Evolutionary conservation across 768 basidiomycete genomes (phyloP), one percentile per base, ranked within the genome.

Genomic region (Kwoniella dendrophila): DNA sequence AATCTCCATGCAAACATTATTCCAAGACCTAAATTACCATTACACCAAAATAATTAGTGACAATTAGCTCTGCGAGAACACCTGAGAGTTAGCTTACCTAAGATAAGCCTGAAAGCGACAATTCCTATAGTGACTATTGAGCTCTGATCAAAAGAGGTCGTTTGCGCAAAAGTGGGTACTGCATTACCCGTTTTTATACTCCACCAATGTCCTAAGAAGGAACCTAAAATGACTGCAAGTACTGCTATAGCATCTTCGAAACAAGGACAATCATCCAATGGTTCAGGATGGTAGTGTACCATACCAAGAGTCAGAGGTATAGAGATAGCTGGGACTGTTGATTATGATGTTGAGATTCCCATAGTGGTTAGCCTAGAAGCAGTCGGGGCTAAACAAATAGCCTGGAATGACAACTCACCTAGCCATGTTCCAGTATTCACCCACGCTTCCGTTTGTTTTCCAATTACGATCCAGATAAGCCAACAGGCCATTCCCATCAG

Each of bases 231-330:
- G 41, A 92, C 92, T 26, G 90, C 87, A n/a, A 89, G 80, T 33
- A 93, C 88, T 0, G 95, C 92, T 52, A 97, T 94, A 2, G 94
- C 91, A 72, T 98, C 95, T 74, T 96, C 95, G 78, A 96, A 99
- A 79, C 95, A 97, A 1, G 95, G 95, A 68, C 95, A 97, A 71
- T 95, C 92, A 59, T 98, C 94, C 8, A 95, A 90, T 0, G 95
- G 95, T 68, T 94, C 89, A 0, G 94, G 92, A 72, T 94, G 92
- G 63, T 90, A 86, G 72, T 92, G 88, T n/a, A 94, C 87, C 20
- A 89, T 80, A 4, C 90, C 80, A 14, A 92, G 80, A 59, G 85
- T 86, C n/a, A 89, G 29, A 57, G 70, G 56, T 3, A 75, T 63
- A 12, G 70, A 47, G 20, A 64, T 52, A 12, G 70, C 40, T 26